Percentiles rank a stretch among this genome's conserved stretches.
phyloP scores from a whole-genome alignment of 2,329 filamentous ascomycete genomes.

The Truncatella angustata region DNA sequence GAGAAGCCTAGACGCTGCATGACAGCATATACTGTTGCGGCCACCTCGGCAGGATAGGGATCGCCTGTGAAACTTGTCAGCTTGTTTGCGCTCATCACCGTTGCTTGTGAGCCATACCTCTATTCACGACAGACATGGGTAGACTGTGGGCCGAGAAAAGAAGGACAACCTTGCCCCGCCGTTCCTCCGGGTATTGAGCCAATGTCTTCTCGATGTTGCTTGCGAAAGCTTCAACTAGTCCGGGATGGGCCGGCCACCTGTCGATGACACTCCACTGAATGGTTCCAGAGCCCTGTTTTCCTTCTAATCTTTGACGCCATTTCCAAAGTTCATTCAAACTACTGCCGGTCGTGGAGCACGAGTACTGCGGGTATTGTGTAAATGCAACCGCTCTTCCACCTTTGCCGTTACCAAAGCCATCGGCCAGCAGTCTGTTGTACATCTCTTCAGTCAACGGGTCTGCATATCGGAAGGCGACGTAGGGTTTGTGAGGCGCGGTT shows the following conservation, averaged over 20 bases:
- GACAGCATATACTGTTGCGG: slow-evolving; percentile 93
- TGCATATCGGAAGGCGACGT: slow-evolving; percentile 95
- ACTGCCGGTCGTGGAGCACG: slow-evolving; percentile 94
- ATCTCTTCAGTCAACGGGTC: slow-evolving; percentile 91
- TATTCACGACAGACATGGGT: slow-evolving; percentile 96
- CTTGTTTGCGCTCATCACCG: neutral
- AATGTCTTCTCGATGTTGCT: slow-evolving; percentile 87
- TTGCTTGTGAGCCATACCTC: slow-evolving; percentile 64
- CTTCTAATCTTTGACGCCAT: slow-evolving; percentile 86
- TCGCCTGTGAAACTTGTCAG: slow-evolving; percentile 59
- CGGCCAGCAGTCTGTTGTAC: slow-evolving; percentile 77
- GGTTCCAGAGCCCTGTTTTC: slow-evolving; percentile 65
- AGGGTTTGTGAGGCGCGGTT: slow-evolving; percentile 94
- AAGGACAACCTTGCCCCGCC: slow-evolving; percentile 76
- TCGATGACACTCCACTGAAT: slow-evolving; percentile 98
- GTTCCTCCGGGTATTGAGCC: slow-evolving; percentile 77
- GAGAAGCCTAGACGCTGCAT: slow-evolving; percentile 86
- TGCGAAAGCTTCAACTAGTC: slow-evolving; percentile 88
- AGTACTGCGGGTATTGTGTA: slow-evolving; percentile 98
- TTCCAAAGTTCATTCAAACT: slow-evolving; percentile 98
- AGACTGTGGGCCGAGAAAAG: slow-evolving; percentile 95
- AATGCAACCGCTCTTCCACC: slow-evolving; percentile 96
- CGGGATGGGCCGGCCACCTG: slow-evolving; percentile 89
- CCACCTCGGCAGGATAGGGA: slow-evolving; percentile 92
- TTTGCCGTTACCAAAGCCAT: slow-evolving; percentile 86